Percentiles rank a stretch among this genome's conserved stretches.
Conservation (phyloP, 2,329 filamentous ascomycete genomes). For the Trichoderma sp. region DNA sequence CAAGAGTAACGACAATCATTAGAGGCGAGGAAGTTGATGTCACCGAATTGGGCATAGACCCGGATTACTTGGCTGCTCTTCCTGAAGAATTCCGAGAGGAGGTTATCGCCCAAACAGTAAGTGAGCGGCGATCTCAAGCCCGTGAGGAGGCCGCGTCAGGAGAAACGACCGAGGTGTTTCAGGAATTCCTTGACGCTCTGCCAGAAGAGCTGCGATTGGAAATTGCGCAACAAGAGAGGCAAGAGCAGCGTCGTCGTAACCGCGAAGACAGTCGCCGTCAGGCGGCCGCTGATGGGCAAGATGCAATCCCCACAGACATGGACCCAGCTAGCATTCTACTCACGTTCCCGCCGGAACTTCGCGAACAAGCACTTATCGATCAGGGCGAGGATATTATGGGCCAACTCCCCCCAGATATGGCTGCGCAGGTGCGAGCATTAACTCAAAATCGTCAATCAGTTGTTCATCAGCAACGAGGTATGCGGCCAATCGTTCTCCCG, state of each 20-base stretch:
- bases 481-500: slow-evolving; percentile 31
- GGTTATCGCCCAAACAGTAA: slow-evolving; percentile 87
- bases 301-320: slow-evolving; percentile 65
- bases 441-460: slow-evolving; percentile 39
- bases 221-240: slow-evolving; percentile 83
- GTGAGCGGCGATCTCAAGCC: slow-evolving; percentile 75
- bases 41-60: slow-evolving; percentile 89
- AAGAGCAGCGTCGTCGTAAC: slow-evolving; percentile 82
- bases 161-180: slow-evolving; percentile 79
- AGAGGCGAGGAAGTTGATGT: slow-evolving; percentile 87
- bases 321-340: slow-evolving; percentile 89
- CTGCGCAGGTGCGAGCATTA: slow-evolving; percentile 78
- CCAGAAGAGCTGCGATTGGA: slow-evolving; percentile 88
- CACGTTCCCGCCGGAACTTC: slow-evolving; percentile 78
- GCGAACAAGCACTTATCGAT: slow-evolving; percentile 84
- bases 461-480: slow-evolving; percentile 30
- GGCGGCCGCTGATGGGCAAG: slow-evolving; percentile 54
- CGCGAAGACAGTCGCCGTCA: slow-evolving; percentile 76
- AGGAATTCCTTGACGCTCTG: slow-evolving; percentile 89
- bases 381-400: slow-evolving; percentile 86
- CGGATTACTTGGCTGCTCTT: slow-evolving; percentile 93
- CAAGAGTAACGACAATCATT: slow-evolving; percentile 76
- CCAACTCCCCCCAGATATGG: slow-evolving; percentile 78
- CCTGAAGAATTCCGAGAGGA: slow-evolving; percentile 95
- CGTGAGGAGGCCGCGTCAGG: slow-evolving; percentile 64